Base-by-base conservation (phyloP, 352 stramenopile species). In the Phytophthora hibernalis region DNA sequence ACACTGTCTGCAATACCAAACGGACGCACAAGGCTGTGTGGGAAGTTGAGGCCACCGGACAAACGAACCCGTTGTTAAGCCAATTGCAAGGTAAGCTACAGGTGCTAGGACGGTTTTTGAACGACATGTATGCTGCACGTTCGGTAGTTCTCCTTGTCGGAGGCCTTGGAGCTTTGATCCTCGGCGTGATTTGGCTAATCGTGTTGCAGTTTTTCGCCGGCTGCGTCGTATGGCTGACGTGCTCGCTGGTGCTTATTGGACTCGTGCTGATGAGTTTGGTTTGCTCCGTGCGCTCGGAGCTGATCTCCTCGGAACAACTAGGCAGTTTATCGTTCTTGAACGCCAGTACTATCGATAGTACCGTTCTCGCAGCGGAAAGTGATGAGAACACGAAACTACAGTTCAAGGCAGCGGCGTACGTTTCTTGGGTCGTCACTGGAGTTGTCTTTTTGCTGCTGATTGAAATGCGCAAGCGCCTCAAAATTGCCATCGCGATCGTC, bases 211-310 rank as follows among this genome's bases (percentile, higher is more conserved):
- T 89, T 61, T 91, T 91, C 38, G 83, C 85, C 3, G 80, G 80
- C 2, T 85, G 74, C 51, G 83, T 95, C 31, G 82, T 96, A n/a
- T 95, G 86, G 85, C 61, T 91, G 44, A 92, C 83, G 11, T 91
- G 91, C 56, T 66, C 81, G 56, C 69, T 89, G 11, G 77, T 93
- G 24, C 49, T 96, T 10, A 33, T 83, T 37, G 69, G 74, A n/a
- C 72, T 95, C 6, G 43, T 93, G 8, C 49, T 93, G 33, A 65
- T 93, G 64, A 94, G 79, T 26, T 48, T 92, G n/a, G 89, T 92
- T 54, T 92, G 84, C 66, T 92, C 89, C 18, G 75, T 89, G 37
- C 72, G 85, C 21, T 73, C 81, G 2, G 88, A 85, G 0, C 60
- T 97, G 49, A 81, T 96, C 54, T 72, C 59, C 12, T 56, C 65